A percentile compares a stretch with the other conserved stretches of the same genome.
phyloP scores from a whole-genome alignment of 192 early-diverging fungal species.

The Phlyctochytrium bullatum region DNA sequence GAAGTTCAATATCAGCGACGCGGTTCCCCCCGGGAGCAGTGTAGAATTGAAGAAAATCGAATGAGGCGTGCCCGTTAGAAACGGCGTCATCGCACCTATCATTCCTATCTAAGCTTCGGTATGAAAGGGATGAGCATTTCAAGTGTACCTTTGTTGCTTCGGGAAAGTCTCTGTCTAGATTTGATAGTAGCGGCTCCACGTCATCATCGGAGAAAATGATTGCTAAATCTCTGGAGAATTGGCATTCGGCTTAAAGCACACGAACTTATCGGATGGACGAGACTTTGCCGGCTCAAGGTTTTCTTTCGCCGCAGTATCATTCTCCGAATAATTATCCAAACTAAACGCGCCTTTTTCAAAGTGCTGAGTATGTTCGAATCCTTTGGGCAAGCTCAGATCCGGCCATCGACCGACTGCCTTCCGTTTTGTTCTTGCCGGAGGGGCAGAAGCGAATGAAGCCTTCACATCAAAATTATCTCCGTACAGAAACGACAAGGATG shows the following conservation, averaged over 20 bases:
- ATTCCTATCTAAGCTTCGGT: constrained; percentile 20
- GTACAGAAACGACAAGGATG: background rate
- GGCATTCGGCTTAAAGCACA: no score
- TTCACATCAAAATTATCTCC: background rate
- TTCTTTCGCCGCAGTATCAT: no score
- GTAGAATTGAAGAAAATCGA: constrained; percentile 35
- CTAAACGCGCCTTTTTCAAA: no score
- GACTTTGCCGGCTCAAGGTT: no score
- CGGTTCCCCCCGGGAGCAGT: constrained; percentile 24
- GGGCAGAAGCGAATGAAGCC: background rate
- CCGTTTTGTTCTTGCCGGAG: constrained; percentile 2
- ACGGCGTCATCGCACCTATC: constrained; percentile 36
- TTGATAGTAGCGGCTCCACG: constrained; percentile 26
- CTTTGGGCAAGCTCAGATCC: background rate
- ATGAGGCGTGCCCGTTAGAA: constrained; percentile 30
- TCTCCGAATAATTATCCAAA: no score
- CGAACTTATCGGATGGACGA: no score
- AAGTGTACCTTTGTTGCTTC: constrained; percentile 15
- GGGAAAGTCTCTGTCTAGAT: constrained; percentile 21
- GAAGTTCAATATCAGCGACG: constrained; percentile 21
- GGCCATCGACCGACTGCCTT: constrained; percentile 28
- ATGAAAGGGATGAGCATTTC: background rate
- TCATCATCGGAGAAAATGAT: constrained; percentile 34
- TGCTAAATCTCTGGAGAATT: background rate
- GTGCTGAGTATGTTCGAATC: no score